Base-by-base conservation (phyloP, 441 rosid genomes). In the Aleurites moluccanus region DNA sequence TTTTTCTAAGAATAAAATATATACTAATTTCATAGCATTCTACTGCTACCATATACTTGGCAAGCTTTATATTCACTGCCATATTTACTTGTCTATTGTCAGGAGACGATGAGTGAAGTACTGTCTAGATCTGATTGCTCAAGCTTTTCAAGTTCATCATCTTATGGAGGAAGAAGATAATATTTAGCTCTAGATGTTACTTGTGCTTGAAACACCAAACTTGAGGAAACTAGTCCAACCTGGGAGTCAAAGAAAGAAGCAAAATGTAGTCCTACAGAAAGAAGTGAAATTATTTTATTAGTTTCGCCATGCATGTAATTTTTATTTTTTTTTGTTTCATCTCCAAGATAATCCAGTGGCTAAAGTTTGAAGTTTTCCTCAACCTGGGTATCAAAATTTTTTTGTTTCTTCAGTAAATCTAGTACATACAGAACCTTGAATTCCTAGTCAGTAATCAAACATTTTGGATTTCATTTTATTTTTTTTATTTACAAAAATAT, bases 61-160 rank as follows among this genome's bases (percentile, higher is more conserved):
- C 28, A 63, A 67, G 9, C n/a, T 66, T 69, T 69, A 20, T 25
- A 50, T 23, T 63, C 52, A 21, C 68, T 57, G 20, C 4, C 5
- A 14, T 56, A 7, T n/a, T 62, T 66, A 23, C 25, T 50, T 20
- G 10, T 55, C 50, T 64, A 4, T 42, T 68, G 73, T 40, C 57
- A 87, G 88, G 86, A 80, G 21, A 63, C 47, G 56, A 73, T 81
- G 67, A 74, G 75, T 64, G 81, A 80, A 10, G 70, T 27, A 16
- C 77, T 35, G 28, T 82, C 85, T 45, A 83, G 78, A 66, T 76
- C 71, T 57, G 84, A 74, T 14, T 76, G 79, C 73, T 77, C 83
- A 42, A 83, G 78, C 75, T 56, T 35, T 53, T 28, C 84, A n/a
- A 80, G 86, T 75, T 57, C 79, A 47, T 75, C 77, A 64, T 77